These are phyloP conservation scores for Aspergillus amoenus DNA, from an alignment of 2,329 filamentous ascomycete genomes.

Conservation along the genomic window DNA sequence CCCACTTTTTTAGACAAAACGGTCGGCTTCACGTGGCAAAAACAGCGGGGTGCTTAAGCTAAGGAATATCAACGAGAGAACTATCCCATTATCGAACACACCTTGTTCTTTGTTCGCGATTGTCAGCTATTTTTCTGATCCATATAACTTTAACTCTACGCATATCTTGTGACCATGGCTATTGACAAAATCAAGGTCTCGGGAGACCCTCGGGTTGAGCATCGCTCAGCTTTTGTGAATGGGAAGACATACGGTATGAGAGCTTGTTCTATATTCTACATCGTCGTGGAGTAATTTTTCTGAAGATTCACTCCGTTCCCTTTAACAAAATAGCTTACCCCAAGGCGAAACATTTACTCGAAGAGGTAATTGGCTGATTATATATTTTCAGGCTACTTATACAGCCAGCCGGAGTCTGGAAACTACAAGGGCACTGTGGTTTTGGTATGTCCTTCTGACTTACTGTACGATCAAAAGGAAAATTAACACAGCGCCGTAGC, in stretches of 20 bases:
- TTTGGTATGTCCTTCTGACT: conserved; percentile 40
- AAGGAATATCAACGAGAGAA: background rate
- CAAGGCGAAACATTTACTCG: background rate
- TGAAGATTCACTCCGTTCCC: background rate
- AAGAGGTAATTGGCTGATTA: background rate
- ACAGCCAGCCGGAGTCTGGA: conserved; percentile 46
- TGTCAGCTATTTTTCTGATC: background rate
- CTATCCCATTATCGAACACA: background rate
- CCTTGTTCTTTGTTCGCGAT: background rate
- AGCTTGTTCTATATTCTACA: background rate
- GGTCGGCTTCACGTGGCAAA: conserved; percentile 20
- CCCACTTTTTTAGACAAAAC: background rate
- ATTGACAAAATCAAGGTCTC: conserved; percentile 62
- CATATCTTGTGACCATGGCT: conserved; percentile 40
- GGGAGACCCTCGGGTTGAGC: conserved; percentile 65
- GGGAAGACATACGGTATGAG: conserved; percentile 66
- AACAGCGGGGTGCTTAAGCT: conserved; percentile 6
- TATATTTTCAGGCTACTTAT: conserved; percentile 49
- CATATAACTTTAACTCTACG: background rate
- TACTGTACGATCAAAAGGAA: background rate
- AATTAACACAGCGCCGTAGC: conserved; percentile 31
- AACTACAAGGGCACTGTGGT: conserved; percentile 54
- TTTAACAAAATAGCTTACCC: too few relatives aligned
- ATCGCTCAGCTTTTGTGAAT: conserved; percentile 63
- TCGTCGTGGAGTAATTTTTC: background rate